These are phyloP conservation scores for Bruguiera parviflora DNA, from an alignment of 345 rosid genomes.

Conservation along the genomic window DNA sequence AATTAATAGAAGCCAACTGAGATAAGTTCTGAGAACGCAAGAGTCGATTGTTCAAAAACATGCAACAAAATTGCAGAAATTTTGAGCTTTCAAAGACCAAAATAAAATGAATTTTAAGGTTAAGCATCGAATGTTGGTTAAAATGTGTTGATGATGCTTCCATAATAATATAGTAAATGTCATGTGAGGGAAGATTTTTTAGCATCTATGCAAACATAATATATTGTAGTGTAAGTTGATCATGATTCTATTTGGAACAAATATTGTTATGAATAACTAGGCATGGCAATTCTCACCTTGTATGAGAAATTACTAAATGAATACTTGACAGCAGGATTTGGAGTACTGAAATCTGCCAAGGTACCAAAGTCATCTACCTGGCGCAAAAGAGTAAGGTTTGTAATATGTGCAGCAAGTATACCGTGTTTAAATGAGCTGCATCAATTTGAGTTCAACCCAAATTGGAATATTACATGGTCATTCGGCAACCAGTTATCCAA, in stretches of 20 bases:
- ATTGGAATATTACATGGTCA: background rate
- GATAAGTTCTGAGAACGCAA: slow-evolving; percentile 61
- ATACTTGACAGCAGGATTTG: slow-evolving; percentile 66
- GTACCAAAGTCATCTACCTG: slow-evolving; percentile 86
- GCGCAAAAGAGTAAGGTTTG: background rate
- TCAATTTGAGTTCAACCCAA: background rate
- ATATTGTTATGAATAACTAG: background rate
- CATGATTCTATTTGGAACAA: background rate
- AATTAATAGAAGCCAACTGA: slow-evolving; percentile 89
- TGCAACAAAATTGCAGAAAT: background rate
- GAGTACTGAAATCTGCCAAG: slow-evolving; percentile 67
- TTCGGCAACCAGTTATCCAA: no score
- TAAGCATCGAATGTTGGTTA: background rate
- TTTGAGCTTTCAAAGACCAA: background rate
- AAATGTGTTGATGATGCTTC: no score
- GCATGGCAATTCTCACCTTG: slow-evolving; percentile 50
- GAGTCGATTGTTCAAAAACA: background rate
- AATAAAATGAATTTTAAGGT: background rate
- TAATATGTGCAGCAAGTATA: background rate
- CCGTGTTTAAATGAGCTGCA: background rate
- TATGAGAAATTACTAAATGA: slow-evolving; percentile 95
- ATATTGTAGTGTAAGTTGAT: background rate
- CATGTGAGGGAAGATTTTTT: background rate
- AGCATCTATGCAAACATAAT: background rate
- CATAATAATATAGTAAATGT: background rate